These are phyloP conservation scores for Xeromyces bisporus DNA, from an alignment of 495 filamentous ascomycete species.

Conservation along the genomic window DNA sequence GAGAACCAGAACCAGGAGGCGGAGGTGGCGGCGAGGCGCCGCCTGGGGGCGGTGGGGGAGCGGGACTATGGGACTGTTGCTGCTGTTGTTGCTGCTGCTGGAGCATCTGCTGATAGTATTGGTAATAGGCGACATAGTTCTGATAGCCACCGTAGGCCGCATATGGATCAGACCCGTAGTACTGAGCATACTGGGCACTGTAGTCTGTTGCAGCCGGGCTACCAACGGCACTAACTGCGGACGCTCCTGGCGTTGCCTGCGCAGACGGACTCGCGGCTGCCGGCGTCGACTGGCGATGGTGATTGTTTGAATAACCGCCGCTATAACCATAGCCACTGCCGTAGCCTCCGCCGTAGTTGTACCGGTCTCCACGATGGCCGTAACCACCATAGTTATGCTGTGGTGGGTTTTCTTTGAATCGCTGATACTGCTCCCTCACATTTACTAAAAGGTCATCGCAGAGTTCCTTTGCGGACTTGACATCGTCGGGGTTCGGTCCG, in stretches of 20 bases:
- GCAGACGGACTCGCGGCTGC: constrained; percentile 21
- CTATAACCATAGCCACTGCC: constrained; percentile 15
- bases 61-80: constrained; percentile 31
- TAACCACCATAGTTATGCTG: constrained; percentile 47
- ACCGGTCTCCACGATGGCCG: constrained; percentile 21
- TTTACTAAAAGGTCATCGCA: constrained; percentile 74
- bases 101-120: constrained; percentile 51
- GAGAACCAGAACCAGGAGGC: constrained; percentile 43
- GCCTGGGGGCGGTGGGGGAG: constrained; percentile 42
- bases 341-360: constrained; percentile 14
- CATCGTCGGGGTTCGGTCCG: constrained; percentile 71
- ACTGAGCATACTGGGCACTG: constrained; percentile 70
- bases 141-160: constrained; percentile 81
- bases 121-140: constrained; percentile 49
- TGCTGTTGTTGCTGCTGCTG: constrained; percentile 32
- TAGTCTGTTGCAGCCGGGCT: constrained; percentile 39
- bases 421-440: constrained; percentile 71
- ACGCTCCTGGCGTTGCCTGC: constrained; percentile 16
- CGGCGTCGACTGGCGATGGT: constrained; percentile 22
- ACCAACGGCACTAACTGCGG: constrained; percentile 20
- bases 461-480: constrained; percentile 72
- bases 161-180: constrained; percentile 71
- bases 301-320: constrained; percentile 23
- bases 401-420: constrained; percentile 69
- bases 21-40: constrained; percentile 48